Evolutionary conservation across 176 grass and related monocot genomes (phyloP).

Genomic region (Triticum turgidum): DNA sequence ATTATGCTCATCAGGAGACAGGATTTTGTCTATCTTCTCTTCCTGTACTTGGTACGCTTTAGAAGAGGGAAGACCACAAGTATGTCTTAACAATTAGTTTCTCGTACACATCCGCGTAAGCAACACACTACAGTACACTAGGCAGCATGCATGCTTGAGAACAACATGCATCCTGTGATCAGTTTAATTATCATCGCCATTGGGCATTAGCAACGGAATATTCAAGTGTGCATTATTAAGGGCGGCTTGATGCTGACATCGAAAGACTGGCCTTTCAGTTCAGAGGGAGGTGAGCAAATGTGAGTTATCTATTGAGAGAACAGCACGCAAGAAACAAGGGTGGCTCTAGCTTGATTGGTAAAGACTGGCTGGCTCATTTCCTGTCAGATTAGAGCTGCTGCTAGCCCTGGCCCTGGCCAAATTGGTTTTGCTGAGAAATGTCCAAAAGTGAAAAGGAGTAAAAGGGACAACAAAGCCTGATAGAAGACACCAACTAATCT

Average conservation of each 20-base stretch:
- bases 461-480: constrained; percentile 42
- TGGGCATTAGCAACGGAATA: constrained; percentile 27
- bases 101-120: constrained; percentile 26
- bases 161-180: constrained; percentile 9
- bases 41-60: constrained; percentile 30
- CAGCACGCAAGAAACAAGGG: constrained; percentile 42
- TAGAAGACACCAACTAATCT: constrained; percentile 38
- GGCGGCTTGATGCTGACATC: constrained; percentile 9
- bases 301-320: constrained; percentile 36
- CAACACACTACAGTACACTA: constrained; percentile 20
- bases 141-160: not conserved
- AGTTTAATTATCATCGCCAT: constrained; percentile 26
- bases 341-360: constrained; percentile 36
- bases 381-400: not conserved
- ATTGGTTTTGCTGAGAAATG: constrained; percentile 24
- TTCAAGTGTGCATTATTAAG: constrained; percentile 44
- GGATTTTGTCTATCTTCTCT: constrained; percentile 27
- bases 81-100: not conserved
- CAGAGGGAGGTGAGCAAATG: constrained; percentile 17
- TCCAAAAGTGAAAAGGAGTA: constrained; percentile 36
- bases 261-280: constrained; percentile 36
- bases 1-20: constrained; percentile 35
- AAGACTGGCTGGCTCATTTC: constrained; percentile 24
- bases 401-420: constrained; percentile 28
- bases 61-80: constrained; percentile 26